Evolutionary conservation across 2,329 filamentous ascomycete species (phyloP).

Genomic region (Paecilomyces sp.): DNA sequence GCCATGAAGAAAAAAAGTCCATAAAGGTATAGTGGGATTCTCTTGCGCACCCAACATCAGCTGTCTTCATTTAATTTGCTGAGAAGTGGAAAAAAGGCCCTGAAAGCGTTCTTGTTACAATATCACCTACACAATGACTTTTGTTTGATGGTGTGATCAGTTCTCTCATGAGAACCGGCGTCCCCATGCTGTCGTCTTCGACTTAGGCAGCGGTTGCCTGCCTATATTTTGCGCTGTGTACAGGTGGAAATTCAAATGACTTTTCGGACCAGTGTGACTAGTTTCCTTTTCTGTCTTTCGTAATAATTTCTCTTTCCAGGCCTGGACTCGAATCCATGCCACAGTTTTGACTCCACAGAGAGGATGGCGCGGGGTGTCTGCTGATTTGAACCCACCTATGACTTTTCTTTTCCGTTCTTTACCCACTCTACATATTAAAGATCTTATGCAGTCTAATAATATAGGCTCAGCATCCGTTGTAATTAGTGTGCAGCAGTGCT

Average conservation of each 20-base stretch:
- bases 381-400: not conserved
- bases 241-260: not conserved
- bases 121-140: not conserved
- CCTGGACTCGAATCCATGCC: not conserved
- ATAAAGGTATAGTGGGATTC: not conserved
- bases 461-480: not conserved
- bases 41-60: not conserved
- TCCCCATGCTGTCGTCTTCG: not conserved
- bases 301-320: not conserved
- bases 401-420: not conserved
- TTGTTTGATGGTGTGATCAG: not conserved
- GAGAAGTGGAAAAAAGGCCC: not conserved
- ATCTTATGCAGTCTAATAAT: not conserved
- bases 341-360: not conserved
- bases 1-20: not conserved
- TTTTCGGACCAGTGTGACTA: not conserved
- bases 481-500: not conserved
- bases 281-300: not conserved
- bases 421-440: not conserved
- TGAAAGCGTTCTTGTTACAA: not conserved
- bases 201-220: too few species aligned
- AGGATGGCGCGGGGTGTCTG: not conserved
- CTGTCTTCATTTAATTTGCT: not conserved
- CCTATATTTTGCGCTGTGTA: not conserved
- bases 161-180: not conserved